Evolutionary conservation across 768 basidiomycete genomes (phyloP), one percentile per base, ranked within the genome.

Genomic region (Tubosaeta sp.): DNA sequence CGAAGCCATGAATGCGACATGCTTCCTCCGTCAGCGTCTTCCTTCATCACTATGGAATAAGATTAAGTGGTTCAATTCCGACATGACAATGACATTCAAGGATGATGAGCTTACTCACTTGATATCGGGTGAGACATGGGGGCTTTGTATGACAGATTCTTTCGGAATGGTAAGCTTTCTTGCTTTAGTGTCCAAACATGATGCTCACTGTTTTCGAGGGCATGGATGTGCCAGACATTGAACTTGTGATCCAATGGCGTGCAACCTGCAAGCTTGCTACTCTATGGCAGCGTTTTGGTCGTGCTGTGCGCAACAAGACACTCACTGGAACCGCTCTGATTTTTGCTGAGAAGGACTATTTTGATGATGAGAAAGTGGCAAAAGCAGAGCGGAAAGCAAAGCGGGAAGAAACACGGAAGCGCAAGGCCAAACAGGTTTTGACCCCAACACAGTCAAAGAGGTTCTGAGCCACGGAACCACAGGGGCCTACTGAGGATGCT

Each of bases 191-290:
- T 22, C 22, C 22, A 22, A 22, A 22, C 22, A 22, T 22, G 22
- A 22, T 22, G 22, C 22, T 22, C 22, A 22, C 22, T 22, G 22
- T 22, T 22, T 22, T 22, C 22, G 22, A 22, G 74, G 72, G 73
- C 3, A 61, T 76, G 43, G 70, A 75, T 38, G 16, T 74, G 1
- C 51, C 69, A 0, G 64, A 67, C 45, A 68, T 76, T 13, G 29
- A 55, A 9, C 46, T 74, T 12, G 65, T 75, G 10, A 59, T 74
- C 3, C 74, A 74, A 41, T 75, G 61, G 60, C 44, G 52, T 33
- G 66, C 58, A 0, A 62, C 62, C 5, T 66, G 63, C 46, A 49
- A 54, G 17, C 29, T 72, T 12, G 14, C 46, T 0, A 4, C 35
- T 16, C 7, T 47, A 11, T 53, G 52, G 52, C 52, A 53, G 11